Evolutionary conservation across 2,329 filamentous ascomycete genomes (phyloP), one percentile per base, ranked within the genome.

Genomic region (Alternaria incomplexa): DNA sequence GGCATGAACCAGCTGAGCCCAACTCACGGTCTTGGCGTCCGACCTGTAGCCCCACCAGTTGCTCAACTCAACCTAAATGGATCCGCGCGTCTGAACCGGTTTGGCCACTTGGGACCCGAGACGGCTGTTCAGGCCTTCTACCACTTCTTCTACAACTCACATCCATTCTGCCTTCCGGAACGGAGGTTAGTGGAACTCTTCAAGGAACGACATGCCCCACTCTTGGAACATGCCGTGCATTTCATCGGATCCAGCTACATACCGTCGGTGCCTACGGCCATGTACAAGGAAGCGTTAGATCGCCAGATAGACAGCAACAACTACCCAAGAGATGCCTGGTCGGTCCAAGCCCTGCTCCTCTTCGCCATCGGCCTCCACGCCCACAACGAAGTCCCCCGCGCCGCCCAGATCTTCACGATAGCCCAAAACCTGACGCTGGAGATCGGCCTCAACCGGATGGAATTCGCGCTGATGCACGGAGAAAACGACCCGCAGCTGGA

Each of bases 361-460:
- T 86, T 93, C 57, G 86, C 93, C 22, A 89, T 97, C 65, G 90
- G 89, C 0, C 84, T 97, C 8, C 92, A 97, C 75, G 92, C 92
- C 6, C 89, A 87, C 67, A 91, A 90, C 72, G 86, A 93, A 67
- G 89, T 91, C 46, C 86, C 88, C 25, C 88, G 88, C 73, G 90
- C 92, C 0, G 85, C 88, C 11, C 84, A 90, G 50, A 85, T 93
- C 17, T 85, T 97, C 20, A 81, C 83, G 11, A 85, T 89, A 28
- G 91, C 89, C 3, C 90, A 93, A 72, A 85, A 88, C 11, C 79
- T 95, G 50, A 92, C 93, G 2, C 81, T 96, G 10, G 88, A 93
- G 60, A 85, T 97, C 23, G 90, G 91, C 0, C 86, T 97, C 79
- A 89, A 97, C 74, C 88, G 87, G 10, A 84, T 87, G 51, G 84